Percentiles rank a stretch among this genome's conserved stretches.
Conservation (phyloP, 768 basidiomycete species). For the Candolleomyces efflorescens region DNA sequence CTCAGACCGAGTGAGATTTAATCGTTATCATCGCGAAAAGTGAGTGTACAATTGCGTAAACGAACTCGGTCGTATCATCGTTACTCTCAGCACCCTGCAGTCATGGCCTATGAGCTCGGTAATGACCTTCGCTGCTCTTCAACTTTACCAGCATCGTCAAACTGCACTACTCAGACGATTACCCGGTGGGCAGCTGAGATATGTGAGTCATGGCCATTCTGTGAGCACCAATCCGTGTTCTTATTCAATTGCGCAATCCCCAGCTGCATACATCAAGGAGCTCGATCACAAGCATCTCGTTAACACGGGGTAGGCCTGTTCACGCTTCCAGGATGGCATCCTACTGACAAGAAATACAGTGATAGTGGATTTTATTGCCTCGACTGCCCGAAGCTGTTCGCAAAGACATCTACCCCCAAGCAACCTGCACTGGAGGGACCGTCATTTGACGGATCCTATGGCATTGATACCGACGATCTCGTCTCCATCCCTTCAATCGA, state of each 20-base stretch:
- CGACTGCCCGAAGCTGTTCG: constrained; percentile 25
- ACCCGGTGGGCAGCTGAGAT: constrained; percentile 26
- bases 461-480: constrained; percentile 36
- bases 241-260: background rate
- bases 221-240: background rate
- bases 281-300: constrained; percentile 34
- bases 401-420: constrained; percentile 12
- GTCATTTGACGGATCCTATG: constrained; percentile 29
- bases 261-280: constrained; percentile 20
- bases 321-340: background rate
- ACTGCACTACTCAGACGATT: constrained; percentile 22
- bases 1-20: too few species aligned
- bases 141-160: constrained; percentile 13
- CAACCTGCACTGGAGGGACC: constrained; percentile 19
- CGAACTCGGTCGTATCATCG: constrained; percentile 25
- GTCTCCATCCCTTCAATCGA: constrained; percentile 26
- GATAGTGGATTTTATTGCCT: constrained; percentile 30
- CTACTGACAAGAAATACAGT: constrained; percentile 8
- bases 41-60: too few species aligned
- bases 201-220: constrained; percentile 11
- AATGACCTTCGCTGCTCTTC: constrained; percentile 22
- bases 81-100: constrained; percentile 22
- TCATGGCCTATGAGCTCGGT: constrained; percentile 27
- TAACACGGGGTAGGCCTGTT: constrained; percentile 26
- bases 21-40: too few species aligned